Conservation (phyloP, 371 early-diverging fungal species). For the Mycotypha africana region DNA sequence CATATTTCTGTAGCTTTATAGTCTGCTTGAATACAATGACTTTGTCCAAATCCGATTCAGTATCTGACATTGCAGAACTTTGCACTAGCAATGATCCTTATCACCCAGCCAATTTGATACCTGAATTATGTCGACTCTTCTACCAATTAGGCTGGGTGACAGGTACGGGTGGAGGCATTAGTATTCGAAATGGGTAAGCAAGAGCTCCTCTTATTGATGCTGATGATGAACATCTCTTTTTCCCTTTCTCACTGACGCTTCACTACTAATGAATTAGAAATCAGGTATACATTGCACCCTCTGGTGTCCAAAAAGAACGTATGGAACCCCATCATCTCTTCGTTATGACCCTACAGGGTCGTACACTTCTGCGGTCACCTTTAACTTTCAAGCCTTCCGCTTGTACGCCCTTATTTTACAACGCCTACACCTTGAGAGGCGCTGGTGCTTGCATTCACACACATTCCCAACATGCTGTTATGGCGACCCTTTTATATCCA, state of each 20-base stretch:
- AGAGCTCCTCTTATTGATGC: too few relatives aligned
- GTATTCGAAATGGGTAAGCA: conserved; percentile 77
- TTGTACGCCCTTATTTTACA: conserved; percentile 95
- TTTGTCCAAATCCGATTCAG: too few relatives aligned
- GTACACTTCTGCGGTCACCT: conserved; percentile 68
- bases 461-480: conserved; percentile 93
- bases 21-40: too few relatives aligned
- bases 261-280: too few relatives aligned
- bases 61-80: conserved; percentile 26
- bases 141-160: conserved; percentile 94
- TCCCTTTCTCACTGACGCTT: too few relatives aligned
- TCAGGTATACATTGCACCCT: conserved; percentile 87
- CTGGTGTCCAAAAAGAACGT: conserved; percentile 95
- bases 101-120: conserved; percentile 89
- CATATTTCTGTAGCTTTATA: too few relatives aligned
- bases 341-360: conserved; percentile 64
- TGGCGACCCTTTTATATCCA: conserved; percentile 80
- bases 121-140: conserved; percentile 88
- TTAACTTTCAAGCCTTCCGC: conserved; percentile 70
- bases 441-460: conserved; percentile 97
- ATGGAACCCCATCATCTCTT: conserved; percentile 83
- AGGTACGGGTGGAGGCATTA: conserved; percentile 95
- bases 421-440: conserved; percentile 82
- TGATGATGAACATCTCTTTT: neutral
- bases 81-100: conserved; percentile 58